Evolutionary conservation across 371 early-diverging fungal species (phyloP).

Genomic region (Mucor ambiguus): DNA sequence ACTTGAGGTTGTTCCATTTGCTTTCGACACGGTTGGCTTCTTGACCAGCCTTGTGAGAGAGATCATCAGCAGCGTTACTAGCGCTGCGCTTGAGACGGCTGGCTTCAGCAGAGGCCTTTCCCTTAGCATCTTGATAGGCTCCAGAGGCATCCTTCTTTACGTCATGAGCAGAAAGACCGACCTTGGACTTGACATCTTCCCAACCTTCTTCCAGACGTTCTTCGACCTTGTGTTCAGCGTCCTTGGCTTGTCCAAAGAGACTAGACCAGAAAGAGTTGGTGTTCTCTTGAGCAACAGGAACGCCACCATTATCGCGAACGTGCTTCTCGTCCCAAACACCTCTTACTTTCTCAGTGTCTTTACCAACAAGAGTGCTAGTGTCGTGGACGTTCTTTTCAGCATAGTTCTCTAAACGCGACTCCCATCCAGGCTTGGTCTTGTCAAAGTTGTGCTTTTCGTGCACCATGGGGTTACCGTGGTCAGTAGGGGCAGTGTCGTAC

Average conservation of each 20-base stretch:
- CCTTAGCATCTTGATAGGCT: conserved; percentile 13
- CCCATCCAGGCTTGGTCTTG: conserved; percentile 14
- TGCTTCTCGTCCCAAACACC: conserved; percentile 21
- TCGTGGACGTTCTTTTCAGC: conserved; percentile 20
- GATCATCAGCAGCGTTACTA: neutral
- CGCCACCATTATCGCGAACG: conserved; percentile 1
- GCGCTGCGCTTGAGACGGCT: conserved; percentile 12
- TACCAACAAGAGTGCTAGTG: conserved; percentile 20
- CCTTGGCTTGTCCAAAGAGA: conserved; percentile 11
- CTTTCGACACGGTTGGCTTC: conserved; percentile 13
- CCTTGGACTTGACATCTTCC: conserved; percentile 13
- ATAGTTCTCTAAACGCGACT: conserved; percentile 15
- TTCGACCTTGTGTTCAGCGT: conserved; percentile 6
- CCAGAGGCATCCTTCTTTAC: conserved; percentile 12
- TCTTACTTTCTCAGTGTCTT: conserved; percentile 24
- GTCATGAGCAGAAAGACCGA: conserved; percentile 1
- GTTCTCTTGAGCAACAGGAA: neutral
- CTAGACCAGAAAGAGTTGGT: conserved; percentile 6
- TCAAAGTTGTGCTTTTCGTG: conserved; percentile 12
- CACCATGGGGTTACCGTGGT: conserved; percentile 23
- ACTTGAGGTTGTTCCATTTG: conserved; percentile 16
- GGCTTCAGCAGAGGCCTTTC: conserved; percentile 13
- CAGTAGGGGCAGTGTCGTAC: neutral
- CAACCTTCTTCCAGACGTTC: conserved; percentile 6
- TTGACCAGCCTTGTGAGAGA: conserved; percentile 6